Conservation (phyloP, 148 eudicot species). For the Linanthus parryae region DNA sequence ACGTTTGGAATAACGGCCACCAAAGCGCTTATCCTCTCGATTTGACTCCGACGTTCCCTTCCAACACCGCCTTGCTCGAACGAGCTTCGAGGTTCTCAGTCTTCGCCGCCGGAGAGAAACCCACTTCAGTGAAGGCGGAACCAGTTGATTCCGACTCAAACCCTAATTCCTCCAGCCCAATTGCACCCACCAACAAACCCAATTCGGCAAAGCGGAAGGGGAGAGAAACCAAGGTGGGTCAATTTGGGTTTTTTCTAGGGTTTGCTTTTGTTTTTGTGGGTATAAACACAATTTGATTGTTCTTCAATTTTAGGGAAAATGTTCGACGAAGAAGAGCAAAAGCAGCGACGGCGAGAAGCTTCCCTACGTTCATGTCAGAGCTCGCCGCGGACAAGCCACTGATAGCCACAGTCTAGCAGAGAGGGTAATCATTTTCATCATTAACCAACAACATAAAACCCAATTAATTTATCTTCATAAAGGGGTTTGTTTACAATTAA, state of each 20-base stretch:
- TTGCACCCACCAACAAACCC: constrained; percentile 27
- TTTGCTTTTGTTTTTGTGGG: constrained; percentile 1
- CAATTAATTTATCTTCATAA: too few relatives aligned
- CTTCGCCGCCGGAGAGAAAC: constrained; percentile 30
- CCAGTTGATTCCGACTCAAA: constrained; percentile 60
- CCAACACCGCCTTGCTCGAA: constrained; percentile 42
- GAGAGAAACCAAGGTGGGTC: constrained; percentile 71
- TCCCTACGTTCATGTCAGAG: constrained; percentile 94
- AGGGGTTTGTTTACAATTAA: too few relatives aligned
- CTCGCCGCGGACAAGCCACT: constrained; percentile 95
- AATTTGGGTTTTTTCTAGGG: neutral
- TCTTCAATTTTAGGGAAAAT: constrained; percentile 72
- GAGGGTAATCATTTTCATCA: constrained; percentile 43
- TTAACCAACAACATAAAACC: constrained; percentile 16
- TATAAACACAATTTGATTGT: constrained; percentile 1
- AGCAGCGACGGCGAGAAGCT: constrained; percentile 65
- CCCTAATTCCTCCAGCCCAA: constrained; percentile 46
- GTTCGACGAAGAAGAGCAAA: constrained; percentile 63
- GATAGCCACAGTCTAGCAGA: constrained; percentile 99
- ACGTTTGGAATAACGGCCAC: constrained; percentile 12
- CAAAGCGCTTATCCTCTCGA: constrained; percentile 11
- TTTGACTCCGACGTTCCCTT: constrained; percentile 48
- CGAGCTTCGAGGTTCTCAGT: constrained; percentile 64
- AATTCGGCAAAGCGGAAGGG: constrained; percentile 72
- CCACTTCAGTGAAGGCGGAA: constrained; percentile 55